Evolutionary conservation across 768 basidiomycete genomes (phyloP).

Genomic region (Leucosporidium scottii): DNA sequence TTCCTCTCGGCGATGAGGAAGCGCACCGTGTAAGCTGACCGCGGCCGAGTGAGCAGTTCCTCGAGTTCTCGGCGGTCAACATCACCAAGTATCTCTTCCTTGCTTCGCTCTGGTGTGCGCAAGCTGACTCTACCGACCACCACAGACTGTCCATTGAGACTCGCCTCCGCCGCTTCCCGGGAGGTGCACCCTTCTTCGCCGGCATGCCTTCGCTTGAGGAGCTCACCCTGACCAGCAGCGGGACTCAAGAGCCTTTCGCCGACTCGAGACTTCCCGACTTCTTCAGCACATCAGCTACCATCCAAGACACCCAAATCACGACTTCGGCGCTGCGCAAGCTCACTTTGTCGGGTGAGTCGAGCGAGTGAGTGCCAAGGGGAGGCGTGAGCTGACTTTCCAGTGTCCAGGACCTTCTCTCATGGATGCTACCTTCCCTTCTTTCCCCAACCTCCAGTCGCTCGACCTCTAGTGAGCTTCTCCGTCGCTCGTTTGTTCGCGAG

Average conservation of each 20-base stretch:
- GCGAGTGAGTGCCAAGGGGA: background rate
- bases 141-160: background rate
- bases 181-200: slow-evolving; percentile 15
- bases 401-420: background rate
- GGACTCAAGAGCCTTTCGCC: background rate
- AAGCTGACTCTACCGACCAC: no score
- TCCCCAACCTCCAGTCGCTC: background rate
- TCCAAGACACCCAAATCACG: background rate
- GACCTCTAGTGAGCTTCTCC: background rate
- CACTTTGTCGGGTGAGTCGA: background rate
- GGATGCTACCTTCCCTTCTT: slow-evolving; percentile 7
- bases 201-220: background rate
- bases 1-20: background rate
- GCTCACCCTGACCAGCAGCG: slow-evolving; percentile 1
- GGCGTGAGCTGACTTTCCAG: background rate
- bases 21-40: background rate
- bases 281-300: background rate
- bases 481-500: no score
- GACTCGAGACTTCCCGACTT: slow-evolving; percentile 12
- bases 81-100: background rate
- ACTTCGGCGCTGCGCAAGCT: background rate
- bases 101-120: no score
- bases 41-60: slow-evolving; percentile 6
- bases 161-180: slow-evolving; percentile 9
- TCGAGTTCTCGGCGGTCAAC: slow-evolving; percentile 23